phyloP scores from a whole-genome alignment of 176 grass and related monocot species.

The Aegilops bicornis region DNA sequence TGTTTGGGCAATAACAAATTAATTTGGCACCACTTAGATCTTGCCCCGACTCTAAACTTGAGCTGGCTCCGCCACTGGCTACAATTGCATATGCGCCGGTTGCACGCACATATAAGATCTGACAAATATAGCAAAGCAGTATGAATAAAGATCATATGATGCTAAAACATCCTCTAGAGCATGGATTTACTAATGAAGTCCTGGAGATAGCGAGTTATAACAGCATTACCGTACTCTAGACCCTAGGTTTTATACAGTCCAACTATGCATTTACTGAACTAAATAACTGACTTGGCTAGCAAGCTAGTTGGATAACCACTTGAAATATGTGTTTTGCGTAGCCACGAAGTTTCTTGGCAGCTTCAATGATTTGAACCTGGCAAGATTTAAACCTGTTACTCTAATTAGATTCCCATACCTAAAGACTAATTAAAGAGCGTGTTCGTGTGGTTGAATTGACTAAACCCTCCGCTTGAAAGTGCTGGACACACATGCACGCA shows the following conservation, averaged over 20 bases:
- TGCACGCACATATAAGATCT: no score
- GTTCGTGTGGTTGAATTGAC: not conserved
- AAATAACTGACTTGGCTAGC: not conserved
- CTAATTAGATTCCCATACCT: not conserved
- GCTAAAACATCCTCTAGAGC: not conserved
- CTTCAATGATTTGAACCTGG: not conserved
- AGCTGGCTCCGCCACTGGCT: no score
- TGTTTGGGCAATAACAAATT: no score
- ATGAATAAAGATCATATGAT: not conserved
- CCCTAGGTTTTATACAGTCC: not conserved
- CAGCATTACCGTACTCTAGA: not conserved
- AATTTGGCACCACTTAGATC: no score
- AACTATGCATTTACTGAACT: not conserved
- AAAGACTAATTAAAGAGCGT: not conserved
- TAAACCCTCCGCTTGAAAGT: not conserved
- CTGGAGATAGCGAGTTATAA: not conserved
- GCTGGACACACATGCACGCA: not conserved
- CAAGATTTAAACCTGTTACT: not conserved
- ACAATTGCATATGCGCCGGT: no score
- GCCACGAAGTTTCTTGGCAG: not conserved
- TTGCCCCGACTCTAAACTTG: no score
- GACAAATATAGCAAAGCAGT: no score
- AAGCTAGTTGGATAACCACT: not conserved
- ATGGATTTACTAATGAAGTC: not conserved
- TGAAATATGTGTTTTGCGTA: not conserved